Conservation (phyloP, 192 early-diverging fungal species). For the Coemansia sp. region DNA sequence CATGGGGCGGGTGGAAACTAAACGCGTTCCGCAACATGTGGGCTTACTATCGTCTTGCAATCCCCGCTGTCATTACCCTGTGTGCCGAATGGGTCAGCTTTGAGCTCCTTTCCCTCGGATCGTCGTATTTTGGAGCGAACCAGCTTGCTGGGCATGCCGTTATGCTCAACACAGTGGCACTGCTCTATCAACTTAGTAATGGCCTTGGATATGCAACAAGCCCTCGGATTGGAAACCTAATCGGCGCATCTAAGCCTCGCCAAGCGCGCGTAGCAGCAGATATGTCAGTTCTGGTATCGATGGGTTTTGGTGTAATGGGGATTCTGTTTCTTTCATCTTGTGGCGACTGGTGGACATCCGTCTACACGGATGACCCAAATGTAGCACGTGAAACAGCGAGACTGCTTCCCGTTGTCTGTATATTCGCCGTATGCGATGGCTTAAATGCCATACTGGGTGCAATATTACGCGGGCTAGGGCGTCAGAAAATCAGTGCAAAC, state of each 20-base stretch:
- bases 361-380: constrained; percentile 36
- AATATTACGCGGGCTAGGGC: constrained; percentile 14
- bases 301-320: constrained; percentile 51
- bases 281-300: constrained; percentile 53
- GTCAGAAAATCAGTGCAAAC: not conserved
- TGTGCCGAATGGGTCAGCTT: constrained; percentile 78
- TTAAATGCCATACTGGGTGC: constrained; percentile 55
- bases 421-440: constrained; percentile 37
- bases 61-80: constrained; percentile 75
- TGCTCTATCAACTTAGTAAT: constrained; percentile 64
- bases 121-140: constrained; percentile 68
- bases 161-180: constrained; percentile 64
- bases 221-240: constrained; percentile 72
- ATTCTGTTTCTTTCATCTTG: constrained; percentile 55
- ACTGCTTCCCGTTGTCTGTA: constrained; percentile 15
- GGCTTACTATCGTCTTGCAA: constrained; percentile 63
- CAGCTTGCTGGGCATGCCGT: constrained; percentile 47
- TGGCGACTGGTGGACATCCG: constrained; percentile 57
- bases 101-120: constrained; percentile 63
- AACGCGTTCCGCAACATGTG: constrained; percentile 61
- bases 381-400: constrained; percentile 14
- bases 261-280: constrained; percentile 61
- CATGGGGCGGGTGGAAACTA: constrained; percentile 77
- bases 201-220: constrained; percentile 72
- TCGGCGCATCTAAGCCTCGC: constrained; percentile 52